Percentiles rank a stretch among this genome's conserved stretches.
Evolutionary conservation across 129 eudicot genomes (phyloP).

Genomic region (Lactuca sativa): DNA sequence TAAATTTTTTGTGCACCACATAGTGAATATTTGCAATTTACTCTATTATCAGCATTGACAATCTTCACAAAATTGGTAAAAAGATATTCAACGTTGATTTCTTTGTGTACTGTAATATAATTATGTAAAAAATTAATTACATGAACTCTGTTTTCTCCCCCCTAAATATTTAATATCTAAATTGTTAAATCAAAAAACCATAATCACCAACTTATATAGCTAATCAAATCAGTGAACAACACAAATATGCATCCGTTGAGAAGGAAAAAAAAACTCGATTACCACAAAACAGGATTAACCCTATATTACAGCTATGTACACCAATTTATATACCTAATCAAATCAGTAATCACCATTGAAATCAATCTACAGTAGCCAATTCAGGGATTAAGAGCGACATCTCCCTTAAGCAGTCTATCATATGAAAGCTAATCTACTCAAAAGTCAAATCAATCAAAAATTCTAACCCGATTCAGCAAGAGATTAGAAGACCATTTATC

Average conservation of each 20-base stretch:
- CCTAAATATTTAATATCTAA: too few species aligned
- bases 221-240: background rate
- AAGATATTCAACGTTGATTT: background rate
- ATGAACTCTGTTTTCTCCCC: too few species aligned
- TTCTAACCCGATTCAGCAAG: background rate
- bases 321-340: constrained; percentile 19
- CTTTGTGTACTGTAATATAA: background rate
- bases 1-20: too few species aligned
- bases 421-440: background rate
- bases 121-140: too few species aligned
- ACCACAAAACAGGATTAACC: constrained; percentile 3
- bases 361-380: constrained; percentile 6
- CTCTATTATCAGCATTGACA: background rate
- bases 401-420: constrained; percentile 1
- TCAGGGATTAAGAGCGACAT: constrained; percentile 8
- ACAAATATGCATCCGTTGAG: background rate
- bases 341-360: constrained; percentile 21
- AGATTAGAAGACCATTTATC: constrained; percentile 1
- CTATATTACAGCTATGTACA: background rate
- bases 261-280: background rate
- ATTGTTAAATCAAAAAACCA: background rate
- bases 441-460: background rate
- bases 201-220: background rate
- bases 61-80: background rate
- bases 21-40: too few species aligned